Percentiles rank a stretch among this genome's conserved stretches.
Conservation (phyloP, 345 rosid genomes). For the Pugionium cornutum region DNA sequence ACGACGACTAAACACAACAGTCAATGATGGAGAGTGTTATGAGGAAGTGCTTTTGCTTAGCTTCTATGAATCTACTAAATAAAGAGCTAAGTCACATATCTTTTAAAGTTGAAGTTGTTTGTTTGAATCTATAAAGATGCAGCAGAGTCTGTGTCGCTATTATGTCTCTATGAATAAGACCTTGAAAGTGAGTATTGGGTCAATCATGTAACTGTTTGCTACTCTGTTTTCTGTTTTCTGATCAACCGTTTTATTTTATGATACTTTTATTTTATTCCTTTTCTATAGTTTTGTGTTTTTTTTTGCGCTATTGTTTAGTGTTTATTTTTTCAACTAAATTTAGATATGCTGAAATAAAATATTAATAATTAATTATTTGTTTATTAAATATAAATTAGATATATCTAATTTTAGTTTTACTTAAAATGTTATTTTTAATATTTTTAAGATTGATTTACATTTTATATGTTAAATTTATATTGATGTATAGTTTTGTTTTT, state of each 20-base stretch:
- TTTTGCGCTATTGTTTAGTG: too few relatives aligned
- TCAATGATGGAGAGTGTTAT: constrained; percentile 11
- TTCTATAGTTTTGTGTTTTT: too few relatives aligned
- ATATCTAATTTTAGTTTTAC: too few relatives aligned
- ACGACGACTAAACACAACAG: constrained; percentile 37
- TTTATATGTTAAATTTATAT: too few relatives aligned
- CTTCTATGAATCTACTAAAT: constrained; percentile 32
- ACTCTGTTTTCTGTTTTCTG: constrained; percentile 7
- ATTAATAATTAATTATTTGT: too few relatives aligned
- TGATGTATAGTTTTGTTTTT: too few relatives aligned
- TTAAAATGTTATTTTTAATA: too few relatives aligned
- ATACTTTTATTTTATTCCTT: not conserved
- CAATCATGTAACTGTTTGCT: constrained; percentile 30
- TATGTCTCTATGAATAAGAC: constrained; percentile 9
- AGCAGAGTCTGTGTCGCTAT: constrained; percentile 22
- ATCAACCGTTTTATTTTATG: not conserved
- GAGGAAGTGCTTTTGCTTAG: constrained; percentile 26
- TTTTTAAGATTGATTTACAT: too few relatives aligned
- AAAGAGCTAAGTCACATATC: constrained; percentile 31
- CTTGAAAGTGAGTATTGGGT: constrained; percentile 20
- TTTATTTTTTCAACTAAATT: too few relatives aligned
- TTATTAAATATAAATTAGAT: too few relatives aligned
- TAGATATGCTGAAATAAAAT: too few relatives aligned
- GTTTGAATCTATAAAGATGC: constrained; percentile 24
- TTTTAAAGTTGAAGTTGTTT: constrained; percentile 1